These are phyloP conservation scores for Marchantia polymorpha DNA, from an alignment of 225 moss, liverwort and hornwort genomes.

Conservation along the genomic window DNA sequence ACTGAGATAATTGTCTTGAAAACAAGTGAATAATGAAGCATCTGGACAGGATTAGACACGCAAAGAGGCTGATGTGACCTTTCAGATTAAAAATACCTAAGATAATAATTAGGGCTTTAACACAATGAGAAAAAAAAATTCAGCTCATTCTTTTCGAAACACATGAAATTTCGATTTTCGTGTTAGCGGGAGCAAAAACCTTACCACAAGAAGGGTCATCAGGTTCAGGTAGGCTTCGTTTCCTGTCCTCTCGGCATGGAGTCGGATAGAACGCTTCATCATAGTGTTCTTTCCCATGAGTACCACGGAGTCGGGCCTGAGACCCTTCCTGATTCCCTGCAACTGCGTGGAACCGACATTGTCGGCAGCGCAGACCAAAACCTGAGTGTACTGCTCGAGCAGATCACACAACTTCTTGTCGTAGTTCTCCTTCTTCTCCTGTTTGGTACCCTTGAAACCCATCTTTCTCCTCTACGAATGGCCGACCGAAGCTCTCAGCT, in stretches of 20 bases:
- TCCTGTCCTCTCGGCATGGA: conserved; percentile 73
- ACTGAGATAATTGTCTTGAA: not conserved
- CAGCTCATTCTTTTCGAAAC: too few relatives aligned
- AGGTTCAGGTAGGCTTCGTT: conserved; percentile 58
- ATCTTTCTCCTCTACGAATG: conserved; percentile 29
- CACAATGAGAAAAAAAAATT: too few relatives aligned
- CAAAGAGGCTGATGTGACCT: too few relatives aligned
- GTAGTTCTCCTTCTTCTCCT: conserved; percentile 76
- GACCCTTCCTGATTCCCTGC: conserved; percentile 76
- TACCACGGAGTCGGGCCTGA: conserved; percentile 81
- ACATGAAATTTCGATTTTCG: too few relatives aligned
- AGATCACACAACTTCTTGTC: conserved; percentile 83
- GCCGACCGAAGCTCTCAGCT: not conserved
- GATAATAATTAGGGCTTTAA: too few relatives aligned
- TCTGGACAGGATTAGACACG: too few relatives aligned
- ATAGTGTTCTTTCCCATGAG: conserved; percentile 98
- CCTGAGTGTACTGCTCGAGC: conserved; percentile 74
- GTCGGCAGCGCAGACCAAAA: conserved; percentile 76
- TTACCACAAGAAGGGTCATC: conserved; percentile 70
- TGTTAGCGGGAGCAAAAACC: too few relatives aligned
- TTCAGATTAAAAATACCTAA: too few relatives aligned
- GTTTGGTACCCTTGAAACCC: conserved; percentile 97
- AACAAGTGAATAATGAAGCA: not conserved
- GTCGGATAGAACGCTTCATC: conserved; percentile 92
- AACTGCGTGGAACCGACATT: conserved; percentile 93